phyloP scores from a whole-genome alignment of 495 filamentous ascomycete species.

The Xylaria venustula region DNA sequence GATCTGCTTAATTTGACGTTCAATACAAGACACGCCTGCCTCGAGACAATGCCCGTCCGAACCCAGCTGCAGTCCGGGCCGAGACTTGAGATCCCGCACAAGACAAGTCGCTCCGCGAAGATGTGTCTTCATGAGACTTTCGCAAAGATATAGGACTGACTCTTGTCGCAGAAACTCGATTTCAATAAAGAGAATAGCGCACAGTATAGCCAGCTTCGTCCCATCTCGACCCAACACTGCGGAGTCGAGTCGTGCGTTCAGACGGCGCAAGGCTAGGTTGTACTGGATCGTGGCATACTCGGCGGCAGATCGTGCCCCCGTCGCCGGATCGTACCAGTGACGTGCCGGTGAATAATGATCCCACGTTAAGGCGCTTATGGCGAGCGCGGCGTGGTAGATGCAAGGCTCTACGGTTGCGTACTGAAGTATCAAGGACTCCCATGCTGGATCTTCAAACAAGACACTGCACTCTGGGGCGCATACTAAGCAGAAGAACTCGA shows the following conservation, averaged over 20 bases:
- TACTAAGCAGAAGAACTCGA: conserved; percentile 23
- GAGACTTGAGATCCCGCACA: not conserved
- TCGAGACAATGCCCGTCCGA: not conserved
- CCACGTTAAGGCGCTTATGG: conserved; percentile 20
- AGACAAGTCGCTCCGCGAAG: not conserved
- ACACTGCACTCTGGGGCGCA: conserved; percentile 24
- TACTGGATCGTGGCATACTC: conserved; percentile 22
- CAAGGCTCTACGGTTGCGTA: conserved; percentile 17
- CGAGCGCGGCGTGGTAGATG: conserved; percentile 23
- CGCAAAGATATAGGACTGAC: not conserved
- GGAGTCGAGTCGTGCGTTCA: conserved; percentile 16
- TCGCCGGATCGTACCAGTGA: conserved; percentile 18
- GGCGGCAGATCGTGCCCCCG: not conserved
- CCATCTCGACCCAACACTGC: conserved; percentile 12
- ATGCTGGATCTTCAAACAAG: conserved; percentile 20
- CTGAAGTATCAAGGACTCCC: conserved; percentile 23
- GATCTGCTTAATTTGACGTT: not conserved
- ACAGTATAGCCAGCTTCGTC: conserved; percentile 18
- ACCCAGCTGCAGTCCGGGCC: not conserved
- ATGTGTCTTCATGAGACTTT: not conserved
- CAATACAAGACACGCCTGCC: not conserved
- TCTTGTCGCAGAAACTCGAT: conserved; percentile 23
- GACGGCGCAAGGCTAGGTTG: conserved; percentile 22
- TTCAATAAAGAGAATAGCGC: conserved; percentile 22
- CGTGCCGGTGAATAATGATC: conserved; percentile 18